A percentile compares a stretch with the other conserved stretches of the same genome.
These are phyloP conservation scores for Bidens hawaiensis DNA, from an alignment of 140 eudicot species.

Conservation along the genomic window DNA sequence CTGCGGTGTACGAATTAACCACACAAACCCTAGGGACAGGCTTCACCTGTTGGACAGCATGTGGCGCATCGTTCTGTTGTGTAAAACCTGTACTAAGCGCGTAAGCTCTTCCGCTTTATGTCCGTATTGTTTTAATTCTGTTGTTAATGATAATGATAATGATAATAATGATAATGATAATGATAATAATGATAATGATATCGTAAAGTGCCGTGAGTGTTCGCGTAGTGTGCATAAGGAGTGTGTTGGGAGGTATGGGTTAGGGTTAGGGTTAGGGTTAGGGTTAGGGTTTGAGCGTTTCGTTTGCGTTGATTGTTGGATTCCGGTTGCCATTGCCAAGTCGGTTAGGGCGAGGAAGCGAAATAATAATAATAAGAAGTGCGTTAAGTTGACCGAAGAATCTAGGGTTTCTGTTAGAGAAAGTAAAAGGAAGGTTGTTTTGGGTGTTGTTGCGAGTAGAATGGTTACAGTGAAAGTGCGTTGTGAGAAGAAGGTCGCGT, in stretches of 20 bases:
- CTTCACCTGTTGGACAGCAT: constrained; percentile 60
- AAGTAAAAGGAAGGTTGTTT: constrained; percentile 33
- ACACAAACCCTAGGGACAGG: constrained; percentile 58
- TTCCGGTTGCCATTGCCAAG: constrained; percentile 51
- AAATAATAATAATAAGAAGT: constrained; percentile 27
- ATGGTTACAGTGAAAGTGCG: constrained; percentile 13
- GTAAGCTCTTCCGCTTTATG: constrained; percentile 42
- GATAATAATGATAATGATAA: constrained; percentile 23
- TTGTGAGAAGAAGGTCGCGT: constrained; percentile 8
- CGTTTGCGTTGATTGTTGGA: constrained; percentile 96
- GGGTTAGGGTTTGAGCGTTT: too few relatives aligned
- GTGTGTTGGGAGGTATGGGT: constrained; percentile 44
- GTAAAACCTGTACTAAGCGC: constrained; percentile 45
- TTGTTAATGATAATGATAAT: constrained; percentile 22
- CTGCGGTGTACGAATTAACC: constrained; percentile 47
- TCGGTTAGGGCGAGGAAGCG: constrained; percentile 31
- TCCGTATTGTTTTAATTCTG: constrained; percentile 54
- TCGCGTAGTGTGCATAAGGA: constrained; percentile 49
- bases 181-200: constrained; percentile 20
- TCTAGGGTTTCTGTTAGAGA: constrained; percentile 23
- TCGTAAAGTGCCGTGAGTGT: constrained; percentile 47
- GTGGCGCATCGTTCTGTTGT: constrained; percentile 84
- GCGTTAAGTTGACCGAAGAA: background rate
- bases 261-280: constrained; percentile 28
- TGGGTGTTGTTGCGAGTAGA: constrained; percentile 28